A percentile compares a stretch with the other conserved stretches of the same genome.
These are phyloP conservation scores for Scheffersomyces titani DNA, from an alignment of 1,139 yeast genomes.

Conservation along the genomic window DNA sequence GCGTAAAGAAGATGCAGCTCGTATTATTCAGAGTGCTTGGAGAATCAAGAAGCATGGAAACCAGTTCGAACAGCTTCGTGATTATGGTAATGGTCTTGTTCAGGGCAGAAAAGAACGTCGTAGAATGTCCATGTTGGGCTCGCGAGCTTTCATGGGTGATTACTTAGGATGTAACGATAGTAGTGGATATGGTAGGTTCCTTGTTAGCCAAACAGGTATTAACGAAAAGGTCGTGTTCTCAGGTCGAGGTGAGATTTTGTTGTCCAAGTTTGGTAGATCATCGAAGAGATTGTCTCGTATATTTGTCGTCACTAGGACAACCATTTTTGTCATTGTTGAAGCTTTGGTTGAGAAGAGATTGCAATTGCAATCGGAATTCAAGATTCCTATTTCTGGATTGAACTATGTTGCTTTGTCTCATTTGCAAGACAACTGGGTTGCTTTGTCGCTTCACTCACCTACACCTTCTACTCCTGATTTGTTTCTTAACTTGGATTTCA, in stretches of 20 bases:
- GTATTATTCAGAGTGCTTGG: slow-evolving; percentile 81
- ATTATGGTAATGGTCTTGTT: slow-evolving; percentile 70
- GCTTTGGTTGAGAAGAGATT: slow-evolving; percentile 72
- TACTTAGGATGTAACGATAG: slow-evolving; percentile 81
- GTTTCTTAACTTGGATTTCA: slow-evolving; percentile 76
- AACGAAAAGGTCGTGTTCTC: slow-evolving; percentile 76
- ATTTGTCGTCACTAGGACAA: slow-evolving; percentile 63
- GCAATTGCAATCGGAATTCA: slow-evolving; percentile 63
- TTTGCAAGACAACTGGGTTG: slow-evolving; percentile 92
- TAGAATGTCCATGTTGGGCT: slow-evolving; percentile 81
- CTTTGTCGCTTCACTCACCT: slow-evolving; percentile 57
- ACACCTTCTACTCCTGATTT: slow-evolving; percentile 71
- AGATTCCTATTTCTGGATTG: slow-evolving; percentile 62
- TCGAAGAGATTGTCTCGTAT: slow-evolving; percentile 76
- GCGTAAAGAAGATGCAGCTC: slow-evolving; percentile 86
- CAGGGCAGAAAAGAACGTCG: slow-evolving; percentile 88
- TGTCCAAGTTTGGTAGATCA: slow-evolving; percentile 90
- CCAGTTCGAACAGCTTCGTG: slow-evolving; percentile 79
- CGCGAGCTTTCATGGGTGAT: slow-evolving; percentile 93
- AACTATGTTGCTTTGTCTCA: slow-evolving; percentile 68
- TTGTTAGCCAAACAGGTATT: slow-evolving; percentile 67
- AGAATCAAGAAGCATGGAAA: slow-evolving; percentile 80
- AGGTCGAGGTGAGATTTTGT: slow-evolving; percentile 74
- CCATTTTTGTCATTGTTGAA: slow-evolving; percentile 72
- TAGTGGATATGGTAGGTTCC: slow-evolving; percentile 69